Base-by-base conservation (phyloP, 805 yeast genomes). In the Barnettozyma siamensis region DNA sequence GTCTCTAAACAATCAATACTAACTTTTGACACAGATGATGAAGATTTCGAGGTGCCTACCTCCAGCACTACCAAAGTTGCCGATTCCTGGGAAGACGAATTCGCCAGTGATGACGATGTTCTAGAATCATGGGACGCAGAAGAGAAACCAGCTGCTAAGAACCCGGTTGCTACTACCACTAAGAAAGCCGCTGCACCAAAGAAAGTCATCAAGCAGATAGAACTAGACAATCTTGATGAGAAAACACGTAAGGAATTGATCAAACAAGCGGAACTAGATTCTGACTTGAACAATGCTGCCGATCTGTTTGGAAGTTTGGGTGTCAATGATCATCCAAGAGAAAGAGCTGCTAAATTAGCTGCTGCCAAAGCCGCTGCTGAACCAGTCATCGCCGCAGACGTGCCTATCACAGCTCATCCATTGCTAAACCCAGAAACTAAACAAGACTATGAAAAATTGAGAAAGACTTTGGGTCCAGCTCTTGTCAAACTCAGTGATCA, bases 271-370 rank as follows among this genome's bases (percentile, higher is more conserved):
- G 95, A 91, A 65, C 56, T 87, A 45, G 81, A 78, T 36, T 76
- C 95, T 21, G 99, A 91, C 66, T 70, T 91, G 62, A 87, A 86
- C 63, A 87, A 86, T 59, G 98, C 99, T 24, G 91, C 95, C 8
- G 95, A 86, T 54, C 70, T 91, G 53, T 88, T 91, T 59, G 95
- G 88, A 26, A 88, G 87, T 13, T 61, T 73, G 42, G 72, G 72
- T 45, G 77, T 76, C 27, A 72, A 71, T 41, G 73, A 72, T 19
- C 76, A 64, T 47, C 75, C 70, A 54, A 62, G 69, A 45, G 65
- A 64, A 47, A 57, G 53, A 37, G 66, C 65, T 31, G 62, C 66
- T 9, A 65, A 60, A 37, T 54, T 59, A n/a, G 55, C 60, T 31
- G 58, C 60, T 20, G 58, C 66, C 21, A 57, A 64, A 19, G 62